Conservation (phyloP, 371 early-diverging fungal species). For the Haplosporangium sp. region DNA sequence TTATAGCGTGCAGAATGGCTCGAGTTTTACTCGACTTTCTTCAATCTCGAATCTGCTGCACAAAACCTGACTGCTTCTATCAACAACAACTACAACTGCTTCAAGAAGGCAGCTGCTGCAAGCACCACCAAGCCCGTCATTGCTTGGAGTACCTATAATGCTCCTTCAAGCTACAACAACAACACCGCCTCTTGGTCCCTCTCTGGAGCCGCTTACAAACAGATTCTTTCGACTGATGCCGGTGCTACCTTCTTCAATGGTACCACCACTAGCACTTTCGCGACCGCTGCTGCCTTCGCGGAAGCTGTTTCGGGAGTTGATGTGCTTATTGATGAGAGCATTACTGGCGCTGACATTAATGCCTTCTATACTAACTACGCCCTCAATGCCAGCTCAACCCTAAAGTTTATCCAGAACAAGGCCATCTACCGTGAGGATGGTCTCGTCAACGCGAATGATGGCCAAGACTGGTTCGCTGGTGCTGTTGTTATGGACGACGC, state of each 20-base stretch:
- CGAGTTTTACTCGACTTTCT: conserved; percentile 81
- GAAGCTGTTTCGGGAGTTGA: conserved; percentile 72
- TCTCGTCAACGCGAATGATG: conserved; percentile 68
- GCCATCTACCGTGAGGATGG: conserved; percentile 81
- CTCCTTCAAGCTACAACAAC: conserved; percentile 73
- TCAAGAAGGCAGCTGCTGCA: conserved; percentile 63
- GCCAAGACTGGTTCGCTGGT: conserved; percentile 78
- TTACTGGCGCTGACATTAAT: conserved; percentile 58
- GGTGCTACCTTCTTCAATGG: conserved; percentile 65
- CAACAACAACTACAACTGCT: conserved; percentile 75
- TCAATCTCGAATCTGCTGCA: conserved; percentile 75
- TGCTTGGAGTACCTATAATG: conserved; percentile 76
- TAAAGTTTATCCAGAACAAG: conserved; percentile 59
- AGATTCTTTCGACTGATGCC: conserved; percentile 71
- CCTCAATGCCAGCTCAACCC: conserved; percentile 50
- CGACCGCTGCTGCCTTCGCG: conserved; percentile 62
- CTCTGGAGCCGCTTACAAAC: conserved; percentile 70
- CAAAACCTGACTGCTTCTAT: conserved; percentile 66
- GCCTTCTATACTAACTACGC: conserved; percentile 68
- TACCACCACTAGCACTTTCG: conserved; percentile 51
- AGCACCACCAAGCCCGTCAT: conserved; percentile 66
- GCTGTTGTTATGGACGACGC: conserved; percentile 78
- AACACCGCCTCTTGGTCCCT: conserved; percentile 76
- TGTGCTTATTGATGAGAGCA: conserved; percentile 80
- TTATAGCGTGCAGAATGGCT: conserved; percentile 81